Percentiles rank a stretch among this genome's conserved stretches.
Conservation (phyloP, 495 filamentous ascomycete genomes). For the Penicillium pulvis region DNA sequence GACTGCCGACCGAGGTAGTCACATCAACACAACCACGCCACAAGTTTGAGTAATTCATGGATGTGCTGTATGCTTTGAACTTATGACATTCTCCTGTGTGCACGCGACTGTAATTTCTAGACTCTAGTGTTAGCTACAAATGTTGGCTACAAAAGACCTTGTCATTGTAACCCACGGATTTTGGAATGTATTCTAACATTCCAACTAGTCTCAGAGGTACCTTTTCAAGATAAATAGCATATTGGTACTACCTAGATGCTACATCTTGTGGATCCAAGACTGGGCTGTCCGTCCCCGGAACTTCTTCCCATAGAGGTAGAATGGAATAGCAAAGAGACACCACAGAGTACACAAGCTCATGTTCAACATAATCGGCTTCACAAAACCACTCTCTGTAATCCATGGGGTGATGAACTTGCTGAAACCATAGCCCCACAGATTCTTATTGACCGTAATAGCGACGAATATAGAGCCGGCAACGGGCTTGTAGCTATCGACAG, state of each 20-base stretch:
- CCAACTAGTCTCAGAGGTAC: not conserved
- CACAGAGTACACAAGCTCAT: conserved; percentile 55
- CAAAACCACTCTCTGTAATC: conserved; percentile 36
- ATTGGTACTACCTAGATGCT: not conserved
- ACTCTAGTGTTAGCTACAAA: no score
- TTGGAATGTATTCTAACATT: no score
- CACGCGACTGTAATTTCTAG: no score
- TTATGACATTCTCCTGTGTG: no score
- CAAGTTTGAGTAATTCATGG: no score
- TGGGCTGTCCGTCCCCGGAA: conserved; percentile 57
- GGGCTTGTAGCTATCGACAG: conserved; percentile 66
- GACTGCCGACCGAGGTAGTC: no score
- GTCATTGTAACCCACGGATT: not conserved
- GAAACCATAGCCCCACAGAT: conserved; percentile 58
- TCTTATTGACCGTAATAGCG: conserved; percentile 63
- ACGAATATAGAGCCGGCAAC: conserved; percentile 62
- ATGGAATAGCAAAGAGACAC: conserved; percentile 55
- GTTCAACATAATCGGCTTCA: conserved; percentile 55
- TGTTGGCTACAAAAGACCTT: no score
- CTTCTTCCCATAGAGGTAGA: conserved; percentile 59
- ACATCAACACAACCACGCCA: no score
- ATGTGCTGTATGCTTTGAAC: no score
- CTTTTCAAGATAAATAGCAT: no score
- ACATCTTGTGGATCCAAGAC: conserved; percentile 57
- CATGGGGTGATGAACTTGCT: conserved; percentile 50